phyloP scores from a whole-genome alignment of 495 filamentous ascomycete species.

The Trichoderma orchidacearum region DNA sequence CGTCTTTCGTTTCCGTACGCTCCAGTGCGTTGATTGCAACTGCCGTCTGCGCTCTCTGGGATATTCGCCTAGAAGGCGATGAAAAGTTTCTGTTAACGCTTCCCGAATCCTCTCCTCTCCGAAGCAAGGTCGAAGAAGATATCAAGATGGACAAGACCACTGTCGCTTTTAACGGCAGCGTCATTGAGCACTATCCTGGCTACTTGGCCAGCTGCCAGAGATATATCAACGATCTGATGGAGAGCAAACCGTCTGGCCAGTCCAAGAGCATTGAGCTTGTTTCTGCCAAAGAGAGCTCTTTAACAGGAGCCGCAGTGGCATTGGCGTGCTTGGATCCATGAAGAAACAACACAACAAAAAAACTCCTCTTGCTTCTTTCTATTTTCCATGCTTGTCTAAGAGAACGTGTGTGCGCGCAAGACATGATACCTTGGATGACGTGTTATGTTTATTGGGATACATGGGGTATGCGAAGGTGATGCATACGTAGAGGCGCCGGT shows the following conservation, averaged over 20 bases:
- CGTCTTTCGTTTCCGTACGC: conserved; percentile 42
- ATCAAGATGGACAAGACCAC: conserved; percentile 17
- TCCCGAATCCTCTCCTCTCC: conserved; percentile 6
- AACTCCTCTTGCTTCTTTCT: conserved; percentile 1
- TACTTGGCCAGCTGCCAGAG: conserved; percentile 36
- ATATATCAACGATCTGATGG: conserved; percentile 35
- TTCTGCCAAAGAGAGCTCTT: conserved; percentile 43
- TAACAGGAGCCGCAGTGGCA: conserved; percentile 50
- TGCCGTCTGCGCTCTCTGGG: conserved; percentile 47
- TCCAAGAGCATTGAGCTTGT: conserved; percentile 34
- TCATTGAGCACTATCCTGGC: conserved; percentile 50
- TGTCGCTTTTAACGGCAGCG: conserved; percentile 50
- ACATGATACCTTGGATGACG: conserved; percentile 1
- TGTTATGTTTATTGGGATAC: conserved; percentile 2
- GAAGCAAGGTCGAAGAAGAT: conserved; percentile 12
- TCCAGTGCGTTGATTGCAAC: conserved; percentile 51
- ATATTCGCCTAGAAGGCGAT: conserved; percentile 38
- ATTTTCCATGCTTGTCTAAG: neutral
- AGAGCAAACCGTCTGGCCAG: conserved; percentile 7
- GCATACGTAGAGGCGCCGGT: conserved; percentile 4
- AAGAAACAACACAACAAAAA: conserved; percentile 1
- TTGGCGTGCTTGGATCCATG: conserved; percentile 25
- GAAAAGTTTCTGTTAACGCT: neutral
- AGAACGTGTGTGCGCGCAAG: neutral
- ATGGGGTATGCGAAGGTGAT: neutral